A percentile compares a stretch with the other conserved stretches of the same genome.
Evolutionary conservation across 2,329 filamentous ascomycete genomes (phyloP).

Genomic region (Monosporascus sp.): DNA sequence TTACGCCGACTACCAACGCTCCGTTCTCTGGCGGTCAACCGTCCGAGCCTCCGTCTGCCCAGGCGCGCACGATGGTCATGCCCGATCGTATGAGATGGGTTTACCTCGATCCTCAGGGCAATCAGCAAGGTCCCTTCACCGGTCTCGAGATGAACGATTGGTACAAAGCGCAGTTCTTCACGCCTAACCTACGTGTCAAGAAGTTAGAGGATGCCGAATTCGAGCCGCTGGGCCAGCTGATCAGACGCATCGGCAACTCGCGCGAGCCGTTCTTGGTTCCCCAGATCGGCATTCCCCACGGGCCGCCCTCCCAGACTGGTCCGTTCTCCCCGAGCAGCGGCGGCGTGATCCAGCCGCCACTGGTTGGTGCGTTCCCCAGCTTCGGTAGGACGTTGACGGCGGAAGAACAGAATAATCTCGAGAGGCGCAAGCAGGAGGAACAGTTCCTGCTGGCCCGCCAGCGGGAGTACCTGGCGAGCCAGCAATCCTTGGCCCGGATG

Average conservation of each 20-base stretch:
- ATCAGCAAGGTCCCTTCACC: slow-evolving; percentile 89
- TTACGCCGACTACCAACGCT: slow-evolving; percentile 22
- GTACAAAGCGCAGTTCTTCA: slow-evolving; percentile 99
- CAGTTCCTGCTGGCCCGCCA: slow-evolving; percentile 96
- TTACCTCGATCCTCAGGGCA: slow-evolving; percentile 89
- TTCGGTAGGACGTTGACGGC: slow-evolving; percentile 95
- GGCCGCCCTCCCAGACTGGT: slow-evolving; percentile 54
- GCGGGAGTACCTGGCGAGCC: slow-evolving; percentile 84
- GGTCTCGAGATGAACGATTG: slow-evolving; percentile 99
- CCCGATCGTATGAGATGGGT: slow-evolving; percentile 98
- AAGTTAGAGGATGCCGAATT: slow-evolving; percentile 92
- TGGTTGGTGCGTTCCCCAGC: slow-evolving; percentile 89
- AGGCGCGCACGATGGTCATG: slow-evolving; percentile 94
- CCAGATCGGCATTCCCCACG: slow-evolving; percentile 92
- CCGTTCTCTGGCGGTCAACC: slow-evolving; percentile 31
- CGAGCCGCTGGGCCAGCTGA: slow-evolving; percentile 89
- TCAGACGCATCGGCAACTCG: slow-evolving; percentile 93
- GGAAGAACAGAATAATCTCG: slow-evolving; percentile 95
- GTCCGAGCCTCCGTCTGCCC: slow-evolving; percentile 52
- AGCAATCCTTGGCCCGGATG: slow-evolving; percentile 72
- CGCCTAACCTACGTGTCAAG: slow-evolving; percentile 87
- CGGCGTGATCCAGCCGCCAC: slow-evolving; percentile 73
- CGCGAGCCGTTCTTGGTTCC: slow-evolving; percentile 95
- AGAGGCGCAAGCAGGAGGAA: slow-evolving; percentile 95
- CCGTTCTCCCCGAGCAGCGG: slow-evolving; percentile 44